Base-by-base conservation (phyloP, 2,329 filamentous ascomycete genomes). In the Ceratocystiopsis minuta region DNA sequence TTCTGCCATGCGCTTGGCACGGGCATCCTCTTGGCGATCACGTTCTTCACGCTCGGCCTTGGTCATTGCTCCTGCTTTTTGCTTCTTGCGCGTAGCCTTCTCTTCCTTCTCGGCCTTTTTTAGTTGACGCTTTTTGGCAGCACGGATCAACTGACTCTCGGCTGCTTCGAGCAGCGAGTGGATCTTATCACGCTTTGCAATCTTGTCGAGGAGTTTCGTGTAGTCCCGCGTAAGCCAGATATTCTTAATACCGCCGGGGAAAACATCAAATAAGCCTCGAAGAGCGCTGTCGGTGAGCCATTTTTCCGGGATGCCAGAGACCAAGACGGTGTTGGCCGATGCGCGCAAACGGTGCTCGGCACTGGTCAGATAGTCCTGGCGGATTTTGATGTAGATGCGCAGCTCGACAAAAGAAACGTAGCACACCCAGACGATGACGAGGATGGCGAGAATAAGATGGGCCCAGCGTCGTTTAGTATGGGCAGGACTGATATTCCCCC, bases 141-240 rank as follows among this genome's bases (percentile, higher is more conserved):
- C 67, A 45, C 77, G 78, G 50, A 98, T 82, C 35, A 98, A 64
- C 17, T 84, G 75, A 0, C 85, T 95, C 58, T 96, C 80, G 1
- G 88, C 88, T 10, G 61, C 60, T 54, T 98, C 90, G 0, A 98
- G 70, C 43, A 67, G 64, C 36, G 68, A 57, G 38, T 88, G 85
- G 14, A 94, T 63, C 10, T 70, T 62, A 46, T 86, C 75, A 37
- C 90, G 73, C 48, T 75, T 64, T 39, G 82, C 72, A 37, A 96
- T 80, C 56, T 96, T 96, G 46, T 87, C 80, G 38, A 83, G 70
- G 12, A 98, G 69, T 10, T 78, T 70, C 36, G 87, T 83, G 50
- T 85, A 79, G 54, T 98, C 83, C 46, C 88, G 75, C 45, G 95
- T 98, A 52, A 98, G 78, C 87, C 88, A 98, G 38, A 98, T 82